These are phyloP conservation scores for Leersia perrieri DNA, from an alignment of 176 grass and related monocot genomes.

Conservation along the genomic window DNA sequence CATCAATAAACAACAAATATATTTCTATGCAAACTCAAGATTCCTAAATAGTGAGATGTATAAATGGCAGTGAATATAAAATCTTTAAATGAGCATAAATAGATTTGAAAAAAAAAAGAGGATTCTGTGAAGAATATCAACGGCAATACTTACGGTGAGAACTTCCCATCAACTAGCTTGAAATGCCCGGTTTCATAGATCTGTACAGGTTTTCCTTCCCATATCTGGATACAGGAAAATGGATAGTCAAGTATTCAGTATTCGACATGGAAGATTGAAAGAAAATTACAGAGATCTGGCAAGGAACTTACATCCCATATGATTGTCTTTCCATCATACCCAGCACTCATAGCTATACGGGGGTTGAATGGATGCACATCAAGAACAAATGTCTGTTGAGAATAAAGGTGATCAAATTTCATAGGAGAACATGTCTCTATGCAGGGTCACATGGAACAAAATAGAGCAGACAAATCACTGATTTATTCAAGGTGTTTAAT, in stretches of 20 bases:
- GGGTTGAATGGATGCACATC: constrained; percentile 99
- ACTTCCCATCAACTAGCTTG: constrained; percentile 99
- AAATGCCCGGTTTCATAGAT: constrained; percentile 90
- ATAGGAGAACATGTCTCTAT: constrained; percentile 6
- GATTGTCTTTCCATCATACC: constrained; percentile 96
- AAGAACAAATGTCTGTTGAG: constrained; percentile 93
- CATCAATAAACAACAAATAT: not conserved
- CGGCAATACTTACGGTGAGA: constrained; percentile 85
- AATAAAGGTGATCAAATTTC: constrained; percentile 36
- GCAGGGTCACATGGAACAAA: constrained; percentile 2
- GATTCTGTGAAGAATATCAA: constrained; percentile 22
- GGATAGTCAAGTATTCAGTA: no score
- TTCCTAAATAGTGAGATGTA: not conserved
- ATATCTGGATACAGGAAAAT: constrained; percentile 67
- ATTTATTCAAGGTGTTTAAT: constrained; percentile 7
- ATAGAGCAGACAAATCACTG: not conserved
- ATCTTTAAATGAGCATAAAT: constrained; percentile 12
- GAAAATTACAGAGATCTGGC: constrained; percentile 15
- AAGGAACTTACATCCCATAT: constrained; percentile 96
- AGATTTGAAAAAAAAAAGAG: not conserved
- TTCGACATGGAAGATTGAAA: constrained; percentile 28
- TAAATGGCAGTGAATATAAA: not conserved
- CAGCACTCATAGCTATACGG: constrained; percentile 99
- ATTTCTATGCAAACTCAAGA: not conserved
- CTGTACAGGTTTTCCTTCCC: constrained; percentile 96